Conservation (phyloP, 2,329 filamentous ascomycete species). For the Clonostachys rosea region DNA sequence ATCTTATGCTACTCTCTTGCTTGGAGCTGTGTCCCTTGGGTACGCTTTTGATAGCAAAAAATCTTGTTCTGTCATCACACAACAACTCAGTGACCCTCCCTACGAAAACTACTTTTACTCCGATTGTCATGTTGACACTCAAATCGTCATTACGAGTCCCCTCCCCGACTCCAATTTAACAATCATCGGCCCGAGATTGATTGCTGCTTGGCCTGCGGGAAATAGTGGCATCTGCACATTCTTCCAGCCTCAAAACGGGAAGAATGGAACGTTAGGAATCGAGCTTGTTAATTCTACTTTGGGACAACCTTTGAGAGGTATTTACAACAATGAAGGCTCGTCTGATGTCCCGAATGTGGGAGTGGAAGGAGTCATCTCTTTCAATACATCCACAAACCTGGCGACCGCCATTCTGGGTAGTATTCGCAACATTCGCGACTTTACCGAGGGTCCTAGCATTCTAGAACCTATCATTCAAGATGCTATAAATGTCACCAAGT, state of each 20-base stretch:
- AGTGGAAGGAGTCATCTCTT: slow-evolving; percentile 44
- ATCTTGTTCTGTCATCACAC: too few relatives aligned
- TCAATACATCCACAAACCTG: slow-evolving; percentile 53
- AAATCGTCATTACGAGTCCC: slow-evolving; percentile 58
- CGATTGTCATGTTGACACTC: slow-evolving; percentile 54
- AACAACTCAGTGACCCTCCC: slow-evolving; percentile 44
- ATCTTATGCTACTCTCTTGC: too few relatives aligned
- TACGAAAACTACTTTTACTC: slow-evolving; percentile 65
- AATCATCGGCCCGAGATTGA: slow-evolving; percentile 50
- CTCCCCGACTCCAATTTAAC: slow-evolving; percentile 44
- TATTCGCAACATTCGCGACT: slow-evolving; percentile 59
- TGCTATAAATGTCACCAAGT: slow-evolving; percentile 34
- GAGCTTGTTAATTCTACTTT: slow-evolving; percentile 39
- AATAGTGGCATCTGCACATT: slow-evolving; percentile 56
- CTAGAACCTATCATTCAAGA: slow-evolving; percentile 50
- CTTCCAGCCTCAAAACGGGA: slow-evolving; percentile 48
- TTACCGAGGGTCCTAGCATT: slow-evolving; percentile 51
- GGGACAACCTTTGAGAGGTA: slow-evolving; percentile 38
- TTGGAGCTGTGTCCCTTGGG: too few relatives aligned
- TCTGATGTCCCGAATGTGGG: slow-evolving; percentile 39
- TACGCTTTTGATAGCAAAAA: too few relatives aligned
- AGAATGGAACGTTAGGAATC: slow-evolving; percentile 49
- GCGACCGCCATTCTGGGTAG: slow-evolving; percentile 55
- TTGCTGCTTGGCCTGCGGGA: slow-evolving; percentile 58
- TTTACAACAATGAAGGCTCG: slow-evolving; percentile 24